A percentile compares a stretch with the other conserved stretches of the same genome.
These are phyloP conservation scores for Peribolospora kevripleyi DNA, from an alignment of 768 basidiomycete species.

Conservation along the genomic window DNA sequence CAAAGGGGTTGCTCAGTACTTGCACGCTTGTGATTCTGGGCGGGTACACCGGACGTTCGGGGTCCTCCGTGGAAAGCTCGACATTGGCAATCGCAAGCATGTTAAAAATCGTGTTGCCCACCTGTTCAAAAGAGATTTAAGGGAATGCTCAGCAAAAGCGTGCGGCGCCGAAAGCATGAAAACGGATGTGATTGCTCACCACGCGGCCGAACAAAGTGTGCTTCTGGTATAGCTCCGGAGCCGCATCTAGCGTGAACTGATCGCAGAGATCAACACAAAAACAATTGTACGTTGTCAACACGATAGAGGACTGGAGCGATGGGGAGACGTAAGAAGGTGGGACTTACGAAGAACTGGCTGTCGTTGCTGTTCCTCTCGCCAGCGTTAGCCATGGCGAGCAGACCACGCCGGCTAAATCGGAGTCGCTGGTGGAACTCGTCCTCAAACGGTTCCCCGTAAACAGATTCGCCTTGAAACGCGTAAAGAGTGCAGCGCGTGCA, in stretches of 20 bases:
- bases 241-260: conserved; percentile 58
- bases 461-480: not conserved
- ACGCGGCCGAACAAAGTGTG: conserved; percentile 79
- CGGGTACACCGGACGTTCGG: conserved; percentile 59
- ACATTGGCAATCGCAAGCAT: conserved; percentile 18
- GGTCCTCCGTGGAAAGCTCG: conserved; percentile 42
- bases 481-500: not conserved
- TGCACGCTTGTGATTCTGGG: conserved; percentile 69
- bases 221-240: conserved; percentile 58
- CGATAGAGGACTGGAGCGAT: too few species aligned
- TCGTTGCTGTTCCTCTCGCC: conserved; percentile 71
- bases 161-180: not conserved
- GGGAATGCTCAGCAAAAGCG: not conserved
- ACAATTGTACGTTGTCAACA: too few species aligned
- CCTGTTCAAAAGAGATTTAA: conserved; percentile 17
- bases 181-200: conserved; percentile 10
- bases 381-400: conserved; percentile 76
- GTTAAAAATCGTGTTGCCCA: conserved; percentile 81
- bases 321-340: too few species aligned
- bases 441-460: conserved; percentile 51
- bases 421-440: conserved; percentile 85
- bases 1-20: conserved; percentile 79
- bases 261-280: not conserved
- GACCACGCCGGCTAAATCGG: conserved; percentile 64
- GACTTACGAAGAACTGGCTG: conserved; percentile 41